phyloP scores from a whole-genome alignment of 2,329 filamentous ascomycete species.

The Xenoacremonium recifei region DNA sequence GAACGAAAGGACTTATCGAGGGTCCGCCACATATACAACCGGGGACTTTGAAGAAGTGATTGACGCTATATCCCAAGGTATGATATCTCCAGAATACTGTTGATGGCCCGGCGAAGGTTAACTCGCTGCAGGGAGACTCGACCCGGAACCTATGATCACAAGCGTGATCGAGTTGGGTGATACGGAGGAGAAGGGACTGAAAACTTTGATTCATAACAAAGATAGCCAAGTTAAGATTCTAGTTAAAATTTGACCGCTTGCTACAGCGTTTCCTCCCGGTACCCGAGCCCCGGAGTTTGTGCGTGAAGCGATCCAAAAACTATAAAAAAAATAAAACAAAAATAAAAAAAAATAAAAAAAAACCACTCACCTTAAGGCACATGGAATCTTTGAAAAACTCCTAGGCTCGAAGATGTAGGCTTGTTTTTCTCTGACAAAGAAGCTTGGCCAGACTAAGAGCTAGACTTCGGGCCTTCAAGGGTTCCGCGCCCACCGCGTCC shows the following conservation, averaged over 20 bases:
- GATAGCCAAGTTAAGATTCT: not conserved
- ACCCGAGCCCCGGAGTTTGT: too few relatives aligned
- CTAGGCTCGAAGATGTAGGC: too few relatives aligned
- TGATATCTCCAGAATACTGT: not conserved
- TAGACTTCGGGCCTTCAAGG: too few relatives aligned
- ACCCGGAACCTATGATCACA: not conserved
- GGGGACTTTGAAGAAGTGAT: not conserved
- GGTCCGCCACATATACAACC: not conserved
- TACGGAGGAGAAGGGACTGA: not conserved
- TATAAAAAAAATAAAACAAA: too few relatives aligned
- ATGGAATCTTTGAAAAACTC: too few relatives aligned
- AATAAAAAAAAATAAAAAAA: too few relatives aligned
- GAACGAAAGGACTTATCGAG: not conserved
- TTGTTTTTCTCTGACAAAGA: too few relatives aligned
- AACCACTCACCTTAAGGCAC: too few relatives aligned
- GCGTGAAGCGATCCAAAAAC: too few relatives aligned
- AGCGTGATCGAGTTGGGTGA: not conserved
- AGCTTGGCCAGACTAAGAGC: too few relatives aligned
- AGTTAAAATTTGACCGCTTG: not conserved
- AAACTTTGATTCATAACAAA: not conserved
- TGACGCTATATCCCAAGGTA: not conserved
- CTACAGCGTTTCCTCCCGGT: too few relatives aligned
- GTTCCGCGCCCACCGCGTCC: too few relatives aligned
- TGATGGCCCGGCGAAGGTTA: not conserved
- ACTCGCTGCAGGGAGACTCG: not conserved